Conservation (phyloP, 345 rosid species). For the Hibiscus syriacus region DNA sequence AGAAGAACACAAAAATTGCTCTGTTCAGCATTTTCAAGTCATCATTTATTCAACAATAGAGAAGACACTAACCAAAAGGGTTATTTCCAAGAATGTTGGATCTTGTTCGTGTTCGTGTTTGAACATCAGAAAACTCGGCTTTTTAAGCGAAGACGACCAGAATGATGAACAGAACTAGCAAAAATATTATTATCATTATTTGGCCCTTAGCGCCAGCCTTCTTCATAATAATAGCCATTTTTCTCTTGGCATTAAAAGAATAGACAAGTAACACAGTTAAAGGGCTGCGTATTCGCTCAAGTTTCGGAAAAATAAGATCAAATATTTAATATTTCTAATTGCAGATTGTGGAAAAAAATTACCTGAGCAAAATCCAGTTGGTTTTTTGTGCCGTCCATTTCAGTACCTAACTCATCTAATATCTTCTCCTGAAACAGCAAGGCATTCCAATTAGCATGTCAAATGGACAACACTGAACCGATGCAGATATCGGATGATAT, state of each 20-base stretch:
- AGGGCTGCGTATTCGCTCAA: not conserved
- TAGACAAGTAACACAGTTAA: not conserved
- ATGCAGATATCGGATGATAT: too few species aligned
- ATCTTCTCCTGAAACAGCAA: not conserved
- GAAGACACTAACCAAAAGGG: too few species aligned
- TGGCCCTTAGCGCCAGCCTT: not conserved
- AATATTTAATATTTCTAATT: too few species aligned
- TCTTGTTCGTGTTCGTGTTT: too few species aligned
- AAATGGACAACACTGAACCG: not conserved
- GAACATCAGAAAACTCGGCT: not conserved
- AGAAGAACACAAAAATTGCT: too few species aligned
- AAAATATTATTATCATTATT: not conserved
- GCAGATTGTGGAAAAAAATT: too few species aligned
- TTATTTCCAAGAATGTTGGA: too few species aligned
- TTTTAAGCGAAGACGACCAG: not conserved
- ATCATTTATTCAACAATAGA: too few species aligned
- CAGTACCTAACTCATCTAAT: not conserved
- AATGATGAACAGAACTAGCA: not conserved
- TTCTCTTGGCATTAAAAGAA: not conserved
- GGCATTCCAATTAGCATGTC: not conserved
- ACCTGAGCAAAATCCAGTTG: not conserved
- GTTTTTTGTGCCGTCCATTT: not conserved
- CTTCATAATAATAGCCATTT: not conserved
- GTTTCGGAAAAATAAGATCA: not conserved
- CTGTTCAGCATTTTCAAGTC: too few species aligned